Conservation (phyloP, 75 land plant species). For the Cunninghamia lanceolata region DNA sequence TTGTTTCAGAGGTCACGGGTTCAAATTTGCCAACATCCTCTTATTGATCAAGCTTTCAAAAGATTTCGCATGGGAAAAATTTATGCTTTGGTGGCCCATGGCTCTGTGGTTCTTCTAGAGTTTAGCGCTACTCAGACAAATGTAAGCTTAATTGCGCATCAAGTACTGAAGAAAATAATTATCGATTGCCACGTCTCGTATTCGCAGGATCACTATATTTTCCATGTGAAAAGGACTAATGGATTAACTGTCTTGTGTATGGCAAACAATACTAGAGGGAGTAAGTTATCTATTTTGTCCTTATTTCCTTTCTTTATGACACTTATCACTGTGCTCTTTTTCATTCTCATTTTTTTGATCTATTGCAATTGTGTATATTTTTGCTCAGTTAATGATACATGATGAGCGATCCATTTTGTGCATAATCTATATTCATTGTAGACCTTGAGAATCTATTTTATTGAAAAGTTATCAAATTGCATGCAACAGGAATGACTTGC, state of each 20-base stretch:
- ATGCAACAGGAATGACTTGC: too few relatives aligned
- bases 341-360: too few relatives aligned
- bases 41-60: too few relatives aligned
- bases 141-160: constrained; percentile 72
- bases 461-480: too few relatives aligned
- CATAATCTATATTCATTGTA: too few relatives aligned
- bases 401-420: too few relatives aligned
- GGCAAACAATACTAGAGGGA: constrained; percentile 83
- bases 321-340: too few relatives aligned
- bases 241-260: too few relatives aligned
- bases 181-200: constrained; percentile 67
- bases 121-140: constrained; percentile 54
- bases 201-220: constrained; percentile 88
- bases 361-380: too few relatives aligned
- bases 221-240: constrained; percentile 88
- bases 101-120: constrained; percentile 88
- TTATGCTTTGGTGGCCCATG: constrained; percentile 82
- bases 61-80: constrained; percentile 72
- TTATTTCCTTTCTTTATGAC: too few relatives aligned
- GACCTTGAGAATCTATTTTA: too few relatives aligned
- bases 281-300: constrained; percentile 29
- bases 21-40: neutral
- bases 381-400: too few relatives aligned
- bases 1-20: neutral
- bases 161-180: constrained; percentile 71